Evolutionary conservation across 1,284 basidiomycete genomes (phyloP).

Genomic region (Amylostereum areolatum): DNA sequence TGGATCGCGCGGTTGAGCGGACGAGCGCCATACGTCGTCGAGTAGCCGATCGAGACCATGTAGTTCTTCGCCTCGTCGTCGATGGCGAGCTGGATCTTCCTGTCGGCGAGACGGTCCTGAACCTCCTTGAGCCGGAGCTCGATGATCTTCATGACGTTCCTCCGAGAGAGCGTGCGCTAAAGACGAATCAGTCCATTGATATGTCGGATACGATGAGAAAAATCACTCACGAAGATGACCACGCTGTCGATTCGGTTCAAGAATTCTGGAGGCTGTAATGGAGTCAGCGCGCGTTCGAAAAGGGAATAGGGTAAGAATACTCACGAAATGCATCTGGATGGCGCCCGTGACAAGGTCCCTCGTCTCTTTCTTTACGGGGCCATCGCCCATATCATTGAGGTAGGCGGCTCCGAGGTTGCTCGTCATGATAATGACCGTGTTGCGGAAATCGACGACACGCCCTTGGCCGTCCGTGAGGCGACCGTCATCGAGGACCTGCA

Average conservation of each 20-base stretch:
- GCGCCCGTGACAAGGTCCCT: constrained; percentile 69
- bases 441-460: constrained; percentile 72
- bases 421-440: constrained; percentile 92
- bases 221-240: constrained; percentile 74
- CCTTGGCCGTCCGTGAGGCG: constrained; percentile 87
- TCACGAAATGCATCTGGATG: constrained; percentile 70
- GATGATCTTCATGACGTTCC: constrained; percentile 78
- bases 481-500: constrained; percentile 97
- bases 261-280: too few relatives aligned
- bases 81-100: constrained; percentile 77
- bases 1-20: constrained; percentile 92
- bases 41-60: constrained; percentile 83
- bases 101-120: constrained; percentile 63
- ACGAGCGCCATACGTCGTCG: constrained; percentile 81
- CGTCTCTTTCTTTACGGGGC: constrained; percentile 62
- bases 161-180: constrained; percentile 72
- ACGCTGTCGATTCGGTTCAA: constrained; percentile 90
- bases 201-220: constrained; percentile 1
- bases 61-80: constrained; percentile 79
- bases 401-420: constrained; percentile 83
- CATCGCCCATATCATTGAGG: constrained; percentile 74
- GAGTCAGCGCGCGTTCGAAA: not conserved
- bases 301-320: not conserved
- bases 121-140: constrained; percentile 71
- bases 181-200: constrained; percentile 18